These are phyloP conservation scores for Camptophora hylomeconis DNA, from an alignment of 2,329 filamentous ascomycete species.

Conservation along the genomic window DNA sequence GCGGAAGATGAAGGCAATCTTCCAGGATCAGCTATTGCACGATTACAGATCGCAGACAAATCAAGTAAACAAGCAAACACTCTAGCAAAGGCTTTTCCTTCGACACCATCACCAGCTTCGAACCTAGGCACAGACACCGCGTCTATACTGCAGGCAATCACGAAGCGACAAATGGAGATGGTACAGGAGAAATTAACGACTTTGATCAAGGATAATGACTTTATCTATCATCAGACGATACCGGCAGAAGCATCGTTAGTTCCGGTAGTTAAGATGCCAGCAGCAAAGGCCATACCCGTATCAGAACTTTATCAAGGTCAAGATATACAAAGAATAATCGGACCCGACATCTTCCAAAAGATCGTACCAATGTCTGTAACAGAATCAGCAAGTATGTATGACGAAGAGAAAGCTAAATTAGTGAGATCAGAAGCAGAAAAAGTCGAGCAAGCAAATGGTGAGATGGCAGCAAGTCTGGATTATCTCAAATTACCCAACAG, in stretches of 20 bases:
- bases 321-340: slow-evolving; percentile 93
- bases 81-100: slow-evolving; percentile 67
- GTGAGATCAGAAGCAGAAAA: slow-evolving; percentile 86
- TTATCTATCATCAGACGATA: slow-evolving; percentile 90
- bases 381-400: slow-evolving; percentile 90
- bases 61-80: slow-evolving; percentile 67
- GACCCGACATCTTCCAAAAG: slow-evolving; percentile 91
- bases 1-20: slow-evolving; percentile 81
- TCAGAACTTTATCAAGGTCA: slow-evolving; percentile 94
- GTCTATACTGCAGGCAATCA: slow-evolving; percentile 59
- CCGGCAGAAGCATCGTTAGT: slow-evolving; percentile 72
- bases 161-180: slow-evolving; percentile 66
- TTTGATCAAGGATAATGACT: slow-evolving; percentile 86
- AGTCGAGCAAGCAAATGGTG: slow-evolving; percentile 81
- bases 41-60: slow-evolving; percentile 68
- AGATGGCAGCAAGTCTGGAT: slow-evolving; percentile 90
- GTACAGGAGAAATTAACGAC: slow-evolving; percentile 70
- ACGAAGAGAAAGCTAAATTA: slow-evolving; percentile 95
- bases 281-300: slow-evolving; percentile 92
- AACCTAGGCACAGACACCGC: slow-evolving; percentile 76
- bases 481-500: slow-evolving; percentile 84
- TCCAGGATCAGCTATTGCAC: slow-evolving; percentile 71
- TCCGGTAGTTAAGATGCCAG: slow-evolving; percentile 77
- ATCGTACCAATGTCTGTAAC: slow-evolving; percentile 94
- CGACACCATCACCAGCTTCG: slow-evolving; percentile 62